These are phyloP conservation scores for Ogataea thermomethanolica DNA, from an alignment of 805 yeast species.

Conservation along the genomic window DNA sequence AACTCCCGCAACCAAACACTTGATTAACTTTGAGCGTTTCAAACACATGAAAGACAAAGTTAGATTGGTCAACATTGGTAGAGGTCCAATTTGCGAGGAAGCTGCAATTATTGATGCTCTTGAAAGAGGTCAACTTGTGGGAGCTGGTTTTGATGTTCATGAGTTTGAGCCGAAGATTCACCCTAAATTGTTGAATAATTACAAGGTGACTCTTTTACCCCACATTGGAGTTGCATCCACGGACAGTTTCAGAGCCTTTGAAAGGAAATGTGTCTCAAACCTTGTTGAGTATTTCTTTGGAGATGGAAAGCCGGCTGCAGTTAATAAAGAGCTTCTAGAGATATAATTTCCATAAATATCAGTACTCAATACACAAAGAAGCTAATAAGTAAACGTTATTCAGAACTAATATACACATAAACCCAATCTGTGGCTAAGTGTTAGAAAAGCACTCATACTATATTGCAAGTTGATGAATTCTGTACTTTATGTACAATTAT, in stretches of 20 bases:
- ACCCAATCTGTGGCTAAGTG: too few relatives aligned
- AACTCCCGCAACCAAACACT: slow-evolving; percentile 36
- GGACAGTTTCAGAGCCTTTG: slow-evolving; percentile 38
- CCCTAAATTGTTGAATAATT: slow-evolving; percentile 32
- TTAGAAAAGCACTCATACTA: too few relatives aligned
- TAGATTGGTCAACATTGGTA: slow-evolving; percentile 36
- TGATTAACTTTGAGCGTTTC: slow-evolving; percentile 34
- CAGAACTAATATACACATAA: too few relatives aligned
- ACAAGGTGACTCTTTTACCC: slow-evolving; percentile 36
- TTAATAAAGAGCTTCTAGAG: slow-evolving; percentile 7
- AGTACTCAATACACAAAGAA: too few relatives aligned
- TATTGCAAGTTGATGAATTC: too few relatives aligned
- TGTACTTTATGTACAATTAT: too few relatives aligned
- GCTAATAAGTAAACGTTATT: too few relatives aligned
- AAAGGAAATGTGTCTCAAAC: slow-evolving; percentile 36
- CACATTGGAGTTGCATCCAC: slow-evolving; percentile 37
- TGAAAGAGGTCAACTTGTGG: slow-evolving; percentile 39
- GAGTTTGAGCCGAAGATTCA: slow-evolving; percentile 40
- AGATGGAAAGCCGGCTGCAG: slow-evolving; percentile 30
- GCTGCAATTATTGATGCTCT: slow-evolving; percentile 38
- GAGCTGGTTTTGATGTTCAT: slow-evolving; percentile 42
- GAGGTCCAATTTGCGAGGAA: slow-evolving; percentile 41
- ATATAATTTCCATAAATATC: too few relatives aligned
- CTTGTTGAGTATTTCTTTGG: slow-evolving; percentile 36
- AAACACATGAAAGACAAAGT: slow-evolving; percentile 29